A percentile compares a stretch with the other conserved stretches of the same genome.
These are phyloP conservation scores for Populus trichocarpa DNA, from an alignment of 441 rosid species.

Conservation along the genomic window DNA sequence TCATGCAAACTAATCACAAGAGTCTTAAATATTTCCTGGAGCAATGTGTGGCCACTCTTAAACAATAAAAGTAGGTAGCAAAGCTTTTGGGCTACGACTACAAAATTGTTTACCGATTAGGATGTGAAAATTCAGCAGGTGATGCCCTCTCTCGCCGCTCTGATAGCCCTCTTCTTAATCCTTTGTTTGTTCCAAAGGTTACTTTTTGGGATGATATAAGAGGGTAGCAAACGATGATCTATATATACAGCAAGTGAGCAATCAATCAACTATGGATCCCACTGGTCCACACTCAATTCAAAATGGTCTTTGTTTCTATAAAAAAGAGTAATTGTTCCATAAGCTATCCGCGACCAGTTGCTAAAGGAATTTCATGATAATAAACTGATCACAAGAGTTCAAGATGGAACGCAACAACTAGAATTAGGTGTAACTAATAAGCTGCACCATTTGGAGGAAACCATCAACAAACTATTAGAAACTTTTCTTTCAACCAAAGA, in stretches of 20 bases:
- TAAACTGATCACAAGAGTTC: too few species aligned
- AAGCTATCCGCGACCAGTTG: rapidly evolving
- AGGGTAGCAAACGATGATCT: rapidly evolving
- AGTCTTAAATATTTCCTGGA: neutral
- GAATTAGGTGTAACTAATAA: too few species aligned
- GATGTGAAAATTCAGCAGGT: neutral
- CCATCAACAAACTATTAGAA: neutral
- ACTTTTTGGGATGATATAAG: neutral
- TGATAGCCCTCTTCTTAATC: neutral
- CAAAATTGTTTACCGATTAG: neutral
- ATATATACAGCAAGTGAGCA: rapidly evolving
- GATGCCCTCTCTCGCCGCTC: rapidly evolving
- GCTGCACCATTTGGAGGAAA: too few species aligned
- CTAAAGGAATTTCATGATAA: too few species aligned
- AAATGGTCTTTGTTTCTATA: too few species aligned
- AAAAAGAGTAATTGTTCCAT: too few species aligned
- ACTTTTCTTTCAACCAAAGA: neutral
- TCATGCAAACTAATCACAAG: neutral
- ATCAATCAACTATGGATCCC: neutral
- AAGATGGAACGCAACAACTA: too few species aligned
- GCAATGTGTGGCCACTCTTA: rapidly evolving
- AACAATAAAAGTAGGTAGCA: neutral
- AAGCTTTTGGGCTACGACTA: neutral
- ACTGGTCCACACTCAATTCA: neutral
- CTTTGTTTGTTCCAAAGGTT: neutral